These are phyloP conservation scores for Thelephora ganbajun DNA, from an alignment of 768 basidiomycete species.

Conservation along the genomic window DNA sequence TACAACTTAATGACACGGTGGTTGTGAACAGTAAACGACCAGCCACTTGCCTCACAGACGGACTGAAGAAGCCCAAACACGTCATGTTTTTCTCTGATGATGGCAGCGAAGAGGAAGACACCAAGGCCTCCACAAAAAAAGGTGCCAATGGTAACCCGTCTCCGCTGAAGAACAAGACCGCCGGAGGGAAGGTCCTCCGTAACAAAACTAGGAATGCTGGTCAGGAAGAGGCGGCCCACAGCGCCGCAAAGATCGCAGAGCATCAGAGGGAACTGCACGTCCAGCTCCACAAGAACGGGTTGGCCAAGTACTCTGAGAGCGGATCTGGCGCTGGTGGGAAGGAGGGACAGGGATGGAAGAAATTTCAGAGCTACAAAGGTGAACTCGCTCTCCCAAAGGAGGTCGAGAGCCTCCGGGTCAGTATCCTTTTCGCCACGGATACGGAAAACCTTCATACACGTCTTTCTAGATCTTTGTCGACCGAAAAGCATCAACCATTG, in stretches of 20 bases:
- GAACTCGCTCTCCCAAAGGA: conserved; percentile 84
- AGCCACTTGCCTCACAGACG: conserved; percentile 65
- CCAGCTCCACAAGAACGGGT: conserved; percentile 62
- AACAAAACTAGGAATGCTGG: conserved; percentile 84
- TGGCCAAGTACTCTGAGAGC: conserved; percentile 74
- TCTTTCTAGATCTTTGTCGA: conserved; percentile 71
- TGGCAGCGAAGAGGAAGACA: conserved; percentile 31
- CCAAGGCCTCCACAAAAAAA: conserved; percentile 41
- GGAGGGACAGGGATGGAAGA: conserved; percentile 88
- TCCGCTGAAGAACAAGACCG: conserved; percentile 58
- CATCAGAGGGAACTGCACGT: conserved; percentile 80
- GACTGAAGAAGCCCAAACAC: conserved; percentile 72
- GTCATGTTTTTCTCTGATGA: conserved; percentile 74
- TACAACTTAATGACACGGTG: conserved; percentile 83
- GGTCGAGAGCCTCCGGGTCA: conserved; percentile 64
- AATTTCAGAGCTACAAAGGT: conserved; percentile 93
- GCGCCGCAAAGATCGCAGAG: conserved; percentile 65
- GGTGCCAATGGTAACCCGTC: conserved; percentile 46
- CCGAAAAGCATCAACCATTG: conserved; percentile 76
- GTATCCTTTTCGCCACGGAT: conserved; percentile 13
- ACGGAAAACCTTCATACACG: not conserved
- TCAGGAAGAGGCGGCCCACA: conserved; percentile 72
- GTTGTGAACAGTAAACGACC: conserved; percentile 49
- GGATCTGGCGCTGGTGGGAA: conserved; percentile 63
- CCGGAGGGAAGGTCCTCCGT: conserved; percentile 74